Evolutionary conservation across 1,139 yeast species (phyloP).

Genomic region (Zygosaccharomyces sapae): DNA sequence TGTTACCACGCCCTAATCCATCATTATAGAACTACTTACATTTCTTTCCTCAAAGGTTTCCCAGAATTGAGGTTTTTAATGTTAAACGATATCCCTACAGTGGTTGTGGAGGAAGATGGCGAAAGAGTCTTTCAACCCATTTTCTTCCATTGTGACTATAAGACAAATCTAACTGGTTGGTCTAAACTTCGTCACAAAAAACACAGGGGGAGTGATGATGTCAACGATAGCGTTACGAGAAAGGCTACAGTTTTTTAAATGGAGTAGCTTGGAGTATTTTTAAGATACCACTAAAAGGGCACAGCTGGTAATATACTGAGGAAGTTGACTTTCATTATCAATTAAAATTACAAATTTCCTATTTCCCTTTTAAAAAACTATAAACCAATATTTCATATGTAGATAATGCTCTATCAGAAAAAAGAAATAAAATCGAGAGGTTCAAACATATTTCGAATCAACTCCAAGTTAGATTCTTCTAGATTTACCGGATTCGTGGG

Average conservation of each 20-base stretch:
- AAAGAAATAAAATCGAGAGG: slow-evolving; percentile 31
- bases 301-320: too few species aligned
- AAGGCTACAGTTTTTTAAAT: slow-evolving; percentile 21
- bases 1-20: slow-evolving; percentile 40
- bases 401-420: slow-evolving; percentile 12
- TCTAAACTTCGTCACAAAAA: slow-evolving; percentile 16
- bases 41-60: slow-evolving; percentile 37
- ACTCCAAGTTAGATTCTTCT: slow-evolving; percentile 14
- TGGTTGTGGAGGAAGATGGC: slow-evolving; percentile 31
- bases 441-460: slow-evolving; percentile 28
- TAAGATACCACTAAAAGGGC: too few species aligned
- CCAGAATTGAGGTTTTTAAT: slow-evolving; percentile 38
- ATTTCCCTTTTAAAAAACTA: not conserved
- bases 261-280: not conserved
- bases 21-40: slow-evolving; percentile 37
- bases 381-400: not conserved
- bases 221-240: slow-evolving; percentile 20
- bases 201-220: slow-evolving; percentile 13
- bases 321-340: not conserved
- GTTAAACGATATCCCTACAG: slow-evolving; percentile 40
- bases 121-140: slow-evolving; percentile 36
- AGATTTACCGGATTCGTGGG: slow-evolving; percentile 7
- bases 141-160: slow-evolving; percentile 34
- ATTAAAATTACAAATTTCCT: not conserved
- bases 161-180: slow-evolving; percentile 35